Base-by-base conservation (phyloP, 1,284 basidiomycete genomes). In the Volvariella surrecta region DNA sequence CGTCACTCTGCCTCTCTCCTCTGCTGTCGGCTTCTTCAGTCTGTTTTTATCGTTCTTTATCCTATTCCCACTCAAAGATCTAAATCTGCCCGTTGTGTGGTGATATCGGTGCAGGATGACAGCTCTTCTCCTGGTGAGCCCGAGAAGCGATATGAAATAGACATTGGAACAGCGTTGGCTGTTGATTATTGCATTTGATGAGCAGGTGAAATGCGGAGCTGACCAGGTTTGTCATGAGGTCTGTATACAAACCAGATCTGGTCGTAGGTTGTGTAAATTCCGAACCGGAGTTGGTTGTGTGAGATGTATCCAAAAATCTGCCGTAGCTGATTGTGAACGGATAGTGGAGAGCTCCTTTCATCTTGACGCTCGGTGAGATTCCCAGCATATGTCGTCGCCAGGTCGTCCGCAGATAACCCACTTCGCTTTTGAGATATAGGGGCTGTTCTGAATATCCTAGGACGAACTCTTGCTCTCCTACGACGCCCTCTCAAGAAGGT, bases 91-190 rank as follows among this genome's bases (percentile, higher is more conserved):
- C n/a, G n/a, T n/a, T n/a, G n/a, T n/a, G 18, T 37, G 34, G n/a
- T 37, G 34, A n/a, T 37, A n/a, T n/a, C 9, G 34, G 34, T 37
- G 15, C 34, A 16, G n/a, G n/a, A 37, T 6, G 6, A 37, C 34
- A 15, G 18, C 6, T 6, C 6, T 37, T 15, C 4, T 19, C 4
- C 6, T n/a, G 4, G 18, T 19, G 18, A 37, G 18, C 34, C 34
- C 6, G 34, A 37, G 34, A 37, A 9, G 34, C 9, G 15, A 37
- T 6, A n/a, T 37, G n/a, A n/a, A 37, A 37, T n/a, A 37, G 18
- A 37, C 34, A 37, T 37, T 37, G 34, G 15, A 37, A 19, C 34
- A 37, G 15, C 18, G 34, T 37, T 37, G 34, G 34, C 34, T 37
- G n/a, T 19, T n/a, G n/a, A 37, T 19, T 37, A 37, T 37, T 11